Evolutionary conservation across 345 rosid genomes (phyloP).

Genomic region (Arabidopsis thaliana): TAIR10.1 NC_003070.9:23323001-23323500

Average conservation of each 20-base stretch:
- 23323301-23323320: slow-evolving; percentile 9
- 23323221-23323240: too few relatives aligned
- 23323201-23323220: too few relatives aligned
- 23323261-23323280: slow-evolving; percentile 4
- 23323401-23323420: slow-evolving; percentile 80
- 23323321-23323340: slow-evolving; percentile 14
- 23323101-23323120: too few relatives aligned
- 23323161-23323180: too few relatives aligned
- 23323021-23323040: too few relatives aligned
- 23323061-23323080: too few relatives aligned
- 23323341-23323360: slow-evolving; percentile 32
- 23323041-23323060: too few relatives aligned
- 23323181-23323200: too few relatives aligned
- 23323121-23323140: too few relatives aligned
- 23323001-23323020: too few relatives aligned
- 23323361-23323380: slow-evolving; percentile 46
- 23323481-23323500: slow-evolving; percentile 81
- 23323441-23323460: slow-evolving; percentile 64
- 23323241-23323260: background rate
- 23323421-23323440: slow-evolving; percentile 78
- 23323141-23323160: too few relatives aligned
- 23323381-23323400: slow-evolving; percentile 41
- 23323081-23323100: too few relatives aligned
- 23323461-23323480: slow-evolving; percentile 78
- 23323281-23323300: slow-evolving; percentile 24